Base-by-base conservation (phyloP, 805 yeast species). In the Wickerhamomyces rabaulensis region DNA sequence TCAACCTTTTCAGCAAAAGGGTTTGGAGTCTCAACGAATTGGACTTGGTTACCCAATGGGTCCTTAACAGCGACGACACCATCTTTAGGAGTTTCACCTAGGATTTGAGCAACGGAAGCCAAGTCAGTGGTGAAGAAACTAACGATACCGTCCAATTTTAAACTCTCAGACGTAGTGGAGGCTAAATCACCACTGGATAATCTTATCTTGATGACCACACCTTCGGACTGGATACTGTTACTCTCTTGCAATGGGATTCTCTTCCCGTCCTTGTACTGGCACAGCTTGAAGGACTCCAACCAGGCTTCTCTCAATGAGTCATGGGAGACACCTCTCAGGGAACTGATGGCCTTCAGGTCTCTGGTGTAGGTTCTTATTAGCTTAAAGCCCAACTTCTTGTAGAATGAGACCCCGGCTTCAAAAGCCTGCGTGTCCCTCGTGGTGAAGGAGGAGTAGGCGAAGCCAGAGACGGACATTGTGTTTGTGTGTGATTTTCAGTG, bases 241-340 rank as follows among this genome's bases (percentile, higher is more conserved):
- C 61, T 48, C 50, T 70, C 74, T 65, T 76, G 80, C 37, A 68
- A 65, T 23, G 71, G 83, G 68, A 54, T 77, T 63, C 73, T 79
- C 78, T 52, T 81, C 47, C 90, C 91, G 71, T 53, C 71, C 50
- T 63, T 76, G 66, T 56, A 78, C 62, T 45, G 88, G 70, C 67
- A 79, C 75, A 61, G 67, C 19, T 87, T 88, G 62, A 80, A 84
- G 20, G 81, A 68, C 62, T 84, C 87, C 41, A 86, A 61, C 95
- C 95, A 86, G 25, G 78, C 64, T 64, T 86, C 95, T 52, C 72
- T 76, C 42, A 82, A 58, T 1, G 91, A 84, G 52, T 84, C 88
- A 47, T 69, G 71, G 9, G 88, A 76, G 40, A 85, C 69, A 5
- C 91, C 91, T 40, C 68, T 63, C 15, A 70, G 62, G 46, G 68